Evolutionary conservation across 2,329 filamentous ascomycete species (phyloP).

Genomic region (Trichoderma asperellum): DNA sequence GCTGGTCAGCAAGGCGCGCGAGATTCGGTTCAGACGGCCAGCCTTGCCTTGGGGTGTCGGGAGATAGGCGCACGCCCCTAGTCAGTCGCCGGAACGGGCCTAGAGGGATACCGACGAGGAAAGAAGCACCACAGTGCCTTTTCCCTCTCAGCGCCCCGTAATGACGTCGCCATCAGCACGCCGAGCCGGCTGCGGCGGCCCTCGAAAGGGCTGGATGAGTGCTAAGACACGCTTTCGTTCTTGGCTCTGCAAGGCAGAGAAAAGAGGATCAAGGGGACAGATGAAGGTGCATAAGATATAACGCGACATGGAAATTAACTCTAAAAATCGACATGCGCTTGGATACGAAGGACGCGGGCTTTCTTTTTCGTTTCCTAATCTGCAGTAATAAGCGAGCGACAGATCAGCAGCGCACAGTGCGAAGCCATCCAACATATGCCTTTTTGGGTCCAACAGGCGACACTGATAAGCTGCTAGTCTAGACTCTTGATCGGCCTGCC

Average conservation of each 20-base stretch:
- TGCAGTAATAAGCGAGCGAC: neutral
- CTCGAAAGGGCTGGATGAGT: conserved; percentile 1
- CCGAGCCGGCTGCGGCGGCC: conserved; percentile 35
- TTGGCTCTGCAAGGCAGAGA: conserved; percentile 14
- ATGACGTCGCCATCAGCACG: conserved; percentile 32
- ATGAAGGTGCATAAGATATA: neutral
- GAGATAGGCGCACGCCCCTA: neutral
- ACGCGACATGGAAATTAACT: neutral
- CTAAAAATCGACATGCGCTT: neutral
- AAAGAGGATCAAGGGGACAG: neutral
- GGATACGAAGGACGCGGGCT: neutral
- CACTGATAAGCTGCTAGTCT: conserved; percentile 25
- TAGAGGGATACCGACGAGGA: conserved; percentile 1
- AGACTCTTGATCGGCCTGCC: conserved; percentile 22
- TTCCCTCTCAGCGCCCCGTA: conserved; percentile 7
- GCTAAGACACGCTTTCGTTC: conserved; percentile 18
- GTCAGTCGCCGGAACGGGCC: conserved; percentile 4
- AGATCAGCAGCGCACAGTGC: conserved; percentile 10
- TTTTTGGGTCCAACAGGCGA: neutral
- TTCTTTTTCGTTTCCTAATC: neutral
- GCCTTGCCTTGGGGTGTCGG: conserved; percentile 2
- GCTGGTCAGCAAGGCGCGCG: conserved; percentile 11
- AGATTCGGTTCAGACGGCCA: conserved; percentile 25
- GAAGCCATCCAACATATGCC: neutral
- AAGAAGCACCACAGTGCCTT: conserved; percentile 7